Base-by-base conservation (phyloP, 306 rosid genomes). In the Ceratonia siliqua region DNA sequence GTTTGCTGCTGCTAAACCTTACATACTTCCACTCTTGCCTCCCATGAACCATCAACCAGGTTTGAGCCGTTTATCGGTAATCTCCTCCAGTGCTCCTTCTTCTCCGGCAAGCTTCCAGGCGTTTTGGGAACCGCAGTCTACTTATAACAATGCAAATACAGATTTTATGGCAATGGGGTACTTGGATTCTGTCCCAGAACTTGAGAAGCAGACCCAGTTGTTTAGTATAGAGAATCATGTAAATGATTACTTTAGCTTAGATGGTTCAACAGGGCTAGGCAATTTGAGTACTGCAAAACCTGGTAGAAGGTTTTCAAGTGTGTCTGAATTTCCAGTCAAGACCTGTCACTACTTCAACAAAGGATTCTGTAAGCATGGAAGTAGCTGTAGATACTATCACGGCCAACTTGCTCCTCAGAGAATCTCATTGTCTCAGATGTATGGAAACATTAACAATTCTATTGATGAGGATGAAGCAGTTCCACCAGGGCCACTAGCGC, bases 311-410 rank as follows among this genome's bases (percentile, higher is more conserved):
- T 45, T 72, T 62, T 82, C 87, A 2, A 48, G 74, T 58, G 8
- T 27, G 6, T 27, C 83, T 0, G 97, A 90, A 39, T 74, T 72
- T 66, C 89, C 89, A 0, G 83, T 81, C 10, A 93, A 86, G 84
- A 74, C 75, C 2, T 93, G 98, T 80, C 92, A 87, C 67, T 93
- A 86, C 70, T 91, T 78, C 82, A 89, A 55, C 81, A 88, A 85
- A 78, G 98, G 98, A 9, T 88, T 59, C 76, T 93, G 98, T 74
- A 93, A 85, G 83, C 92, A 91, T 82, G 98, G 98, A 70, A 84
- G 64, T 55, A 81, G 74, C 75, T 91, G 98, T 63, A 82, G 87
- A 73, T 93, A 80, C 72, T 80, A 61, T 63, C 97, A 93, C 65
- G 93, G 79, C 11, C 87, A 73, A 49, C 58, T 77, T 36, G 55